Percentiles rank a stretch among this genome's conserved stretches.
phyloP scores from a whole-genome alignment of 257 asterid genomes.

The Thymus quinquecostatus region DNA sequence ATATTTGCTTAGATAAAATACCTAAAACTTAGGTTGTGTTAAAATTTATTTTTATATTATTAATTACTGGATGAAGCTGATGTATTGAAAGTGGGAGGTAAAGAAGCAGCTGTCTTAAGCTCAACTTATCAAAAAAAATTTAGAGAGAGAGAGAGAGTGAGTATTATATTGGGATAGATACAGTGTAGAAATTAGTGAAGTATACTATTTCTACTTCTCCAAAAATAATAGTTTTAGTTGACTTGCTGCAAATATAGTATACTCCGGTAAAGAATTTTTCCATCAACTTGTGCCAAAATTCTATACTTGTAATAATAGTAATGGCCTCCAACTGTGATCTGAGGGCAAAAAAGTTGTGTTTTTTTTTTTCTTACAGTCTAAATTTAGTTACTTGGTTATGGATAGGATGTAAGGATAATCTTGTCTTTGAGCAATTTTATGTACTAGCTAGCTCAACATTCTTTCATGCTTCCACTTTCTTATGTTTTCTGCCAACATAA shows the following conservation, averaged over 20 bases:
- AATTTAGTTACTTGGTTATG: conserved; percentile 26
- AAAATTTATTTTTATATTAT: conserved; percentile 4
- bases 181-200: background rate
- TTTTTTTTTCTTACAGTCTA: conserved; percentile 18
- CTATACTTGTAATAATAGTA: conserved; percentile 24
- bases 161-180: background rate
- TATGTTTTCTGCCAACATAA: conserved; percentile 39
- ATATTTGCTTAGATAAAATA: conserved; percentile 40
- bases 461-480: conserved; percentile 55
- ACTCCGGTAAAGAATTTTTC: conserved; percentile 32
- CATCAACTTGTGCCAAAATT: conserved; percentile 36
- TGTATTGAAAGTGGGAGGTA: conserved; percentile 43
- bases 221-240: conserved; percentile 32
- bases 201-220: conserved; percentile 21
- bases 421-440: conserved; percentile 35
- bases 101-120: conserved; percentile 35
- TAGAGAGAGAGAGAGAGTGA: background rate
- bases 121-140: conserved; percentile 3
- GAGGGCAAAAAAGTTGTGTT: background rate
- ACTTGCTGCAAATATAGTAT: conserved; percentile 36
- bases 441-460: conserved; percentile 39
- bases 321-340: conserved; percentile 42
- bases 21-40: conserved; percentile 46
- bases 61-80: conserved; percentile 38
- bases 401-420: conserved; percentile 34